phyloP scores from a whole-genome alignment of 192 early-diverging fungal genomes.

The Umbelopsis sp. region DNA sequence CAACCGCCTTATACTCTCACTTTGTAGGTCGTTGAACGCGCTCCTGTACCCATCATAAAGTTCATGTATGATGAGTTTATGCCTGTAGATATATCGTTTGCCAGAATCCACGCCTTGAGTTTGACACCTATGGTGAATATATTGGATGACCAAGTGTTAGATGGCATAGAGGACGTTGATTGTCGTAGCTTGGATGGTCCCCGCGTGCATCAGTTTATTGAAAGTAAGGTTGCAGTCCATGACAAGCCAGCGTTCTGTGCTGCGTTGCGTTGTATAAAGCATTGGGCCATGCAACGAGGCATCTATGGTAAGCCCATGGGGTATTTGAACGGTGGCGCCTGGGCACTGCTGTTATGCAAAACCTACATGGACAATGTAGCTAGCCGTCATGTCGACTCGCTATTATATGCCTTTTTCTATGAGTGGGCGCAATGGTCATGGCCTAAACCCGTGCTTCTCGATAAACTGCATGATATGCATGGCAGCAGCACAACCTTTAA shows the following conservation, averaged over 20 bases:
- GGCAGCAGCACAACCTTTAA: background rate
- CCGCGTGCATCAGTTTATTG: slow-evolving; percentile 29
- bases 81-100: slow-evolving; percentile 39
- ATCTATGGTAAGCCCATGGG: slow-evolving; percentile 38
- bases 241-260: slow-evolving; percentile 10
- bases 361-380: slow-evolving; percentile 19
- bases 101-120: background rate
- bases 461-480: slow-evolving; percentile 13
- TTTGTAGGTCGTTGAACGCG: slow-evolving; percentile 25
- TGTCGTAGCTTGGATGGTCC: slow-evolving; percentile 38
- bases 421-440: slow-evolving; percentile 33
- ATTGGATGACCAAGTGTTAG: slow-evolving; percentile 29
- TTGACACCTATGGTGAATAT: slow-evolving; percentile 24
- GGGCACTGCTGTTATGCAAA: slow-evolving; percentile 30
- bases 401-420: slow-evolving; percentile 28
- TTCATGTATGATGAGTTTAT: slow-evolving; percentile 24
- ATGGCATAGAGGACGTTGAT: slow-evolving; percentile 23
- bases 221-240: background rate
- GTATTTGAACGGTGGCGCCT: slow-evolving; percentile 37
- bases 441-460: slow-evolving; percentile 28
- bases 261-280: slow-evolving; percentile 29
- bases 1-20: background rate
- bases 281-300: slow-evolving; percentile 33
- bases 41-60: slow-evolving; percentile 39
- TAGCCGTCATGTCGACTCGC: background rate